Base-by-base conservation (phyloP, 31 red algal genomes). In the Porphyra umbilicalis region DNA sequence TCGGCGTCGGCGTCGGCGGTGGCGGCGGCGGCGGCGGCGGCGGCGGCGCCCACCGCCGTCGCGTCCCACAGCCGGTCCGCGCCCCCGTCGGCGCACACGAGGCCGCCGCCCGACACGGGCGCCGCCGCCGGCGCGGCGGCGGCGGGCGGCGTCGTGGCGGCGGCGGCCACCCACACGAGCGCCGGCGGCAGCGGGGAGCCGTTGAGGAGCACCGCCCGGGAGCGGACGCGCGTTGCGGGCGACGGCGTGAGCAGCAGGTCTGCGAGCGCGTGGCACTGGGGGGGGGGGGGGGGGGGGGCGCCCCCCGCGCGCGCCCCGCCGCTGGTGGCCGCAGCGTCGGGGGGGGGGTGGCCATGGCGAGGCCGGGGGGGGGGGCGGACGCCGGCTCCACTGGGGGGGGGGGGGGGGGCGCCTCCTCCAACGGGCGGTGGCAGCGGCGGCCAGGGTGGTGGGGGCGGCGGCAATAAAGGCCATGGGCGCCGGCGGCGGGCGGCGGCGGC, bases 21-120 rank as follows among this genome's bases (percentile, higher is more conserved):
- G 30, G 14, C 42, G 42, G 14, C 42, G 16, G 14, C 42, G 42
- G 14, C 42, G 0, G 10, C 57, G 57, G 25, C 57, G 16, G 18
- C 16, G 42, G 9, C 42, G 16, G 3, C 42, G 13, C 2, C 42
- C 13, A 2, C 57, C 25, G 57, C 57, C 25, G 14, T 0, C 20
- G 57, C 57, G 57, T 71, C 57, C 71, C 34, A 82, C 37, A 82
- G 75, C 20, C 36, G 18, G 37, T 82, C 46, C 16, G 68, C 75
- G 0, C 81, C 81, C 0, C 81, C 81, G 38, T 82, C 81, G 13
- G 81, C 81, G 46, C 81, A 82, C 6, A 82, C 81, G 35, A 39
- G 29, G 25, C 57, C 57, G 4, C 57, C 57, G 3, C 57, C 57
- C 57, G 57, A n/a, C 25, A 25, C 25, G 20, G 13, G 25, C 25